Evolutionary conservation across 2,329 filamentous ascomycete species (phyloP), one percentile per base, ranked within the genome.

Genomic region (Aspergillus terreus): DNA sequence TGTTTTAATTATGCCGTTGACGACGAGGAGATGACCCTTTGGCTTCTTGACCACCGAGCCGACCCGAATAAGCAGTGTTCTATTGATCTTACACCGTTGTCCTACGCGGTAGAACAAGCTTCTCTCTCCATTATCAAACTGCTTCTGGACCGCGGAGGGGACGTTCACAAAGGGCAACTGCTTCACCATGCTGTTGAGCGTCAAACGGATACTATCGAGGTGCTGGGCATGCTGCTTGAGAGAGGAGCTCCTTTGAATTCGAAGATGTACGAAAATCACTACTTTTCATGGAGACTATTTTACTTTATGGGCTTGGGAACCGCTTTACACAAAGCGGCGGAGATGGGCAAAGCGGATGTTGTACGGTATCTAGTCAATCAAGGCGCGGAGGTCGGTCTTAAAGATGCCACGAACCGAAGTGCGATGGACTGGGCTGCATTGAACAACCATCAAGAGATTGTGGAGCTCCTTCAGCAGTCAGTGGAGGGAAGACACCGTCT

Each of bases 11-110:
- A 58, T 52, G 54, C 55, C 6, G 27, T 61, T 42, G 21, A 30
- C 43, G 56, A 65, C 48, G 44, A 59, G 43, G 58, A 64, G 19
- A 64, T 65, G 48, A 44, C 40, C 38, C 23, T 44, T 49, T 65
- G 55, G 63, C 58, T 66, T 12, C 60, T 66, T 46, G 52, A 66
- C 45, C 55, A 63, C 49, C 55, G 57, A 48, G 63, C 64, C 12
- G 55, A 65, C 52, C 61, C 59, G 1, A 65, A 67, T 54, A 42
- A 44, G n/a, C 55, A 52, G 56, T 63, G 54, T 50, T 7, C 23
- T 14, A 56, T 63, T 43, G 54, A 64, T 47, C 50, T 61, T 15
- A 64, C 60, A 0, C 63, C 60, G 44, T 47, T 66, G 5, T 65
- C 63, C 0, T 27, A 45, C 46, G 62, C 60, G 35, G 58, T 64